These are phyloP conservation scores for Lactarius psammicola DNA, from an alignment of 768 basidiomycete genomes.

Conservation along the genomic window DNA sequence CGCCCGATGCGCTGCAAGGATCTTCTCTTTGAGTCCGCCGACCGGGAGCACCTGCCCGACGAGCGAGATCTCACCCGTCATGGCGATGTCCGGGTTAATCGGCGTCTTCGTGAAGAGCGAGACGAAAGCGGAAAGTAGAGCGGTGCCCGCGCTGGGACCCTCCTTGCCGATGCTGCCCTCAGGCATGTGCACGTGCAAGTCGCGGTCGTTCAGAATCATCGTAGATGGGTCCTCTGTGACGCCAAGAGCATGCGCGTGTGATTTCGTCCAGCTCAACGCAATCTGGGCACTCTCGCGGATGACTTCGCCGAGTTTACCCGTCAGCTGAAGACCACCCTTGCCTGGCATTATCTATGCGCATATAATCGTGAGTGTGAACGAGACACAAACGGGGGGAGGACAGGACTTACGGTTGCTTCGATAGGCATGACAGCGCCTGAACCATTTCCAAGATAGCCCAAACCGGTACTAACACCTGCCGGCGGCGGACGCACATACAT, in stretches of 20 bases:
- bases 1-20: conserved; percentile 93
- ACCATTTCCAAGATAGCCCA: conserved; percentile 96
- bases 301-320: conserved; percentile 97
- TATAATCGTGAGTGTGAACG: neutral
- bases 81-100: conserved; percentile 88
- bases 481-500: conserved; percentile 82
- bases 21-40: conserved; percentile 94
- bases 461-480: conserved; percentile 89
- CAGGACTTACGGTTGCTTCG: conserved; percentile 77
- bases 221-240: conserved; percentile 71
- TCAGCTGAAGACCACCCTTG: conserved; percentile 86
- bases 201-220: conserved; percentile 79
- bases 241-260: conserved; percentile 85
- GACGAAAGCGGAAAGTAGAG: conserved; percentile 88
- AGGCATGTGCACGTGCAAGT: conserved; percentile 97
- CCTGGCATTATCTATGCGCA: conserved; percentile 84
- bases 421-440: conserved; percentile 97
- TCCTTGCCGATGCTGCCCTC: conserved; percentile 93
- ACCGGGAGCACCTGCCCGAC: conserved; percentile 96
- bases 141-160: conserved; percentile 95
- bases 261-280: conserved; percentile 88
- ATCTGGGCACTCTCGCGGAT: conserved; percentile 97
- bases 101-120: conserved; percentile 84
- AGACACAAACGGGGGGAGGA: neutral
- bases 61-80: conserved; percentile 98